Evolutionary conservation across 305 asterid genomes (phyloP).

Genomic region (Fraxinus albicans): DNA sequence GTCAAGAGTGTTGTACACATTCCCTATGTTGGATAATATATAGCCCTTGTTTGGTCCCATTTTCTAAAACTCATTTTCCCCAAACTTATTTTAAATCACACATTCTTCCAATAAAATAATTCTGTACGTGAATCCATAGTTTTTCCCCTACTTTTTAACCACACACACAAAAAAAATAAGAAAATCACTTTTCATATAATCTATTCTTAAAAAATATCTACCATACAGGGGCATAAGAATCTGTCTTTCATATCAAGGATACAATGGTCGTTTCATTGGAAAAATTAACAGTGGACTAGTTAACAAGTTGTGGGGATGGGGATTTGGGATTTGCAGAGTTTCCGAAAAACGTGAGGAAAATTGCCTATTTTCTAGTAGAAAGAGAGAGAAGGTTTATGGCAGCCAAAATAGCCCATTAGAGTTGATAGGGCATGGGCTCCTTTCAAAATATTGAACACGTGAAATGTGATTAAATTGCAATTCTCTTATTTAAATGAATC

Average conservation of each 20-base stretch:
- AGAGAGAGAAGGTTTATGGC: neutral
- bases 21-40: neutral
- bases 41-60: neutral
- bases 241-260: neutral
- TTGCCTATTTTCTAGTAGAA: neutral
- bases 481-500: neutral
- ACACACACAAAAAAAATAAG: neutral
- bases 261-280: neutral
- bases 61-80: neutral
- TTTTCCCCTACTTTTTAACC: neutral
- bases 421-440: neutral
- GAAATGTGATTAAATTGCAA: neutral
- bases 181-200: neutral
- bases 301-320: neutral
- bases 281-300: neutral
- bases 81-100: neutral
- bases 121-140: neutral
- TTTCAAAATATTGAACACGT: neutral
- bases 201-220: neutral
- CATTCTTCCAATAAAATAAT: neutral
- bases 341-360: neutral
- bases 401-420: neutral
- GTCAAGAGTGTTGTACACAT: neutral
- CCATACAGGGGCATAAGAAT: neutral
- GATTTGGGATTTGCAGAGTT: slow-evolving; percentile 1